A percentile compares a stretch with the other conserved stretches of the same genome.
Conservation (phyloP, 352 stramenopile species). For the Phytophthora foliorum region DNA sequence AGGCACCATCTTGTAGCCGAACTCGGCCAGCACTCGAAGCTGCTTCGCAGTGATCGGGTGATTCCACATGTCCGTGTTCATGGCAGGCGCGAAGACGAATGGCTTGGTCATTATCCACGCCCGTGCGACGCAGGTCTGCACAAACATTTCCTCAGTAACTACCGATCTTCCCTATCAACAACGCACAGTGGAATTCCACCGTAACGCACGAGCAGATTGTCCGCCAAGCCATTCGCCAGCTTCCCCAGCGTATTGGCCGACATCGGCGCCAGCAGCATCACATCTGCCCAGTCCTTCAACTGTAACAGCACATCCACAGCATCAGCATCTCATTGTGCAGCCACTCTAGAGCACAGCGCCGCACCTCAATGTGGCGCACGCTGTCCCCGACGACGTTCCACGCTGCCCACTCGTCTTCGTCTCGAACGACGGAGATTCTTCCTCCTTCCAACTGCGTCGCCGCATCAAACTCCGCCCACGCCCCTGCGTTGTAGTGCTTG, state of each 20-base stretch:
- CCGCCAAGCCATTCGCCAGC: constrained; percentile 93
- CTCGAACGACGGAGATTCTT: constrained; percentile 59
- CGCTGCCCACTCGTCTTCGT: constrained; percentile 85
- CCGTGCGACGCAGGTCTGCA: constrained; percentile 90
- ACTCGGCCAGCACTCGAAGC: constrained; percentile 62
- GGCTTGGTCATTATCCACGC: constrained; percentile 96
- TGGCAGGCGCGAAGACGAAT: constrained; percentile 94
- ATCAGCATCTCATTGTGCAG: neutral
- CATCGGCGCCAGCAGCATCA: constrained; percentile 90
- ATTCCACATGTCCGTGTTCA: constrained; percentile 99
- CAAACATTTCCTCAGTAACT: constrained; percentile 13
- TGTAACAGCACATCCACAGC: constrained; percentile 33
- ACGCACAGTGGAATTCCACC: neutral
- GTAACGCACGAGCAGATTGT: constrained; percentile 93
- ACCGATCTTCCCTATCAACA: neutral
- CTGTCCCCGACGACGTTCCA: constrained; percentile 86
- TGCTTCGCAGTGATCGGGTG: constrained; percentile 94
- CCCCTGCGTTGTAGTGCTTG: constrained; percentile 71
- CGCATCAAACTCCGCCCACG: constrained; percentile 57
- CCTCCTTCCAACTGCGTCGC: constrained; percentile 21
- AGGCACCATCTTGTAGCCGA: constrained; percentile 84
- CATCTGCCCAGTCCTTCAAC: constrained; percentile 96
- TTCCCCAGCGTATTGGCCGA: constrained; percentile 94
- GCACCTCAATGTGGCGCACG: constrained; percentile 91
- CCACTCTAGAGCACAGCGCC: neutral